Percentiles rank a stretch among this genome's conserved stretches.
phyloP scores from a whole-genome alignment of 129 eudicot species.

The Scalesia atractyloides region DNA sequence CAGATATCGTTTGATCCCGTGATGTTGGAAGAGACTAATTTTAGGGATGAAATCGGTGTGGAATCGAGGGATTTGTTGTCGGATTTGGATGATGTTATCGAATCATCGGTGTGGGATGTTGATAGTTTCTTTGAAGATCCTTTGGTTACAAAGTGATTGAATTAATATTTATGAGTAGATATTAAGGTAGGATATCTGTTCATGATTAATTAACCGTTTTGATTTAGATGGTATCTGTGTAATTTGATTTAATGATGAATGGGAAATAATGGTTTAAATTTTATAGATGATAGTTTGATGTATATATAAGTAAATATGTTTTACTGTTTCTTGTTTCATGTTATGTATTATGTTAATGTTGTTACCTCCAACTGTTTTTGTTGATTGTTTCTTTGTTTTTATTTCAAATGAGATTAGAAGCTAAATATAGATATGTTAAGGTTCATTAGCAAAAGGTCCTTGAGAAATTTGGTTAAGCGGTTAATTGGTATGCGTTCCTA shows the following conservation, averaged over 20 bases:
- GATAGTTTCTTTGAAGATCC: slow-evolving; percentile 45
- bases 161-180: not conserved
- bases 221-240: not conserved
- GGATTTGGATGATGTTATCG: slow-evolving; percentile 38
- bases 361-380: too few species aligned
- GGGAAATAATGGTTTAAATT: slow-evolving; percentile 1
- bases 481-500: too few species aligned
- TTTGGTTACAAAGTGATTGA: slow-evolving; percentile 2
- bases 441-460: too few species aligned
- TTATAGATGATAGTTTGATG: too few species aligned
- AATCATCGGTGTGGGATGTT: slow-evolving; percentile 50
- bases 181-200: slow-evolving; percentile 6
- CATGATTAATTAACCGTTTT: slow-evolving; percentile 1
- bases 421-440: too few species aligned
- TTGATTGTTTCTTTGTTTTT: too few species aligned
- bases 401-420: too few species aligned
- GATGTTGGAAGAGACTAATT: slow-evolving; percentile 27
- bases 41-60: not conserved
- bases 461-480: too few species aligned
- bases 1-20: slow-evolving; percentile 40
- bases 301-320: too few species aligned
- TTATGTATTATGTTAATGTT: too few species aligned
- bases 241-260: slow-evolving; percentile 5
- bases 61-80: slow-evolving; percentile 12
- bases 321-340: too few species aligned